Evolutionary conservation across 257 asterid species (phyloP), one percentile per base, ranked within the genome.

Genomic region (Nyctanthes arbortristis): DNA sequence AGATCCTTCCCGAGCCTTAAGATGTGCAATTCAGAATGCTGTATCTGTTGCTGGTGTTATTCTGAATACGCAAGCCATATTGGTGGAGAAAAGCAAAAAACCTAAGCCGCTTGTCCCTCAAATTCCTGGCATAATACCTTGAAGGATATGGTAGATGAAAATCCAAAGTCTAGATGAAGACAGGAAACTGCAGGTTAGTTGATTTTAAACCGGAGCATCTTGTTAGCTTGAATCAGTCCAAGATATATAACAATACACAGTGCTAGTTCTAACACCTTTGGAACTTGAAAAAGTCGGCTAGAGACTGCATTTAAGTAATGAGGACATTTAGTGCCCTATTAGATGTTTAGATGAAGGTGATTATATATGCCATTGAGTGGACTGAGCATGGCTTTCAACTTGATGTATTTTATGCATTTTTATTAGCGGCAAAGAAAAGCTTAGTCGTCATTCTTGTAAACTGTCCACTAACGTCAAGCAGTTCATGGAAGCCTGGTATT

Each of bases 41-140:
- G 97, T 91, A 69, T 89, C 97, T 22, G 89, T 94, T 75, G 92
- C 99, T 71, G 90, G 95, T 78, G 76, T 85, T 69, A 81, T 94
- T 69, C 92, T 94, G 32, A 94, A 88, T 68, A 88, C 97, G 36
- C 95, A 91, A 80, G 99, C 97, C 79, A 78, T 94, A 77, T 60
- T 94, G 78, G 97, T 83, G 3, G 89, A 86, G 72, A 91, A 91
- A 82, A 82, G 67, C 47, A 94, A 79, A 87, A 60, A 74, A 59
- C 71, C 88, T 7, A 89, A 94, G 74, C 95, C 89, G 3, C 82
- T 54, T 31, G 69, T 86, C 66, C 96, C 97, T 70, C 67, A 78
- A 7, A 31, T 94, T 74, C 99, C 99, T 37, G 99, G 97, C 36
- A 94, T 91, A 77, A 71, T 70, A 45, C 96, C 96, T 67, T 91